A percentile compares a stretch with the other conserved stretches of the same genome.
phyloP scores from a whole-genome alignment of 116 monocot genomes.

The Dioscorea cayenensis region DNA sequence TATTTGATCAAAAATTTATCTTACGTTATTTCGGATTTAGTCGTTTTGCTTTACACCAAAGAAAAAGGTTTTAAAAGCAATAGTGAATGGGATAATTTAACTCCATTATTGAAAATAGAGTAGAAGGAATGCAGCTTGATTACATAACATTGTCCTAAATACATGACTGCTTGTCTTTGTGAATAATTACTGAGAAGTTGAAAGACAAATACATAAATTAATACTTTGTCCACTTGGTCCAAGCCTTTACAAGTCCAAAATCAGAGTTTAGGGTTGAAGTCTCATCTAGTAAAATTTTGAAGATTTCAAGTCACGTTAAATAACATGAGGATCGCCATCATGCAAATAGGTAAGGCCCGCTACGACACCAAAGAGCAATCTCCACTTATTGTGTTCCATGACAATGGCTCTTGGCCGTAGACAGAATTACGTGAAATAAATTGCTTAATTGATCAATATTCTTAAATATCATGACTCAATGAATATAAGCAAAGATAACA shows the following conservation, averaged over 20 bases:
- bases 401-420: conserved; percentile 33
- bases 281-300: conserved; percentile 71
- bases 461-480: not conserved
- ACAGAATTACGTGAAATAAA: conserved; percentile 39
- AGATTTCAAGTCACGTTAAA: conserved; percentile 78
- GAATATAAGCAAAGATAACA: no score
- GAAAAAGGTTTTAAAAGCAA: no score
- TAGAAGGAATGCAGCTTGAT: no score
- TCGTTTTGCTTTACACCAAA: no score
- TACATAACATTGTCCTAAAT: no score
- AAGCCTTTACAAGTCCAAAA: conserved; percentile 79
- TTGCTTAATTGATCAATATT: not conserved
- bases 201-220: no score
- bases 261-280: conserved; percentile 73
- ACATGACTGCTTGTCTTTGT: no score
- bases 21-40: no score
- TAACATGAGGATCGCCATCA: conserved; percentile 71
- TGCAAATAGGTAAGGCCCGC: conserved; percentile 63
- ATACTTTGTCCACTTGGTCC: conserved; percentile 64
- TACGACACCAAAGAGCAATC: conserved; percentile 64
- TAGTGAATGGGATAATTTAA: no score
- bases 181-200: no score
- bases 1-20: no score
- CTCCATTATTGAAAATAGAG: no score
- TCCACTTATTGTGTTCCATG: conserved; percentile 68